These are phyloP conservation scores for Calonectria montana DNA, from an alignment of 2,329 filamentous ascomycete genomes.

Conservation along the genomic window DNA sequence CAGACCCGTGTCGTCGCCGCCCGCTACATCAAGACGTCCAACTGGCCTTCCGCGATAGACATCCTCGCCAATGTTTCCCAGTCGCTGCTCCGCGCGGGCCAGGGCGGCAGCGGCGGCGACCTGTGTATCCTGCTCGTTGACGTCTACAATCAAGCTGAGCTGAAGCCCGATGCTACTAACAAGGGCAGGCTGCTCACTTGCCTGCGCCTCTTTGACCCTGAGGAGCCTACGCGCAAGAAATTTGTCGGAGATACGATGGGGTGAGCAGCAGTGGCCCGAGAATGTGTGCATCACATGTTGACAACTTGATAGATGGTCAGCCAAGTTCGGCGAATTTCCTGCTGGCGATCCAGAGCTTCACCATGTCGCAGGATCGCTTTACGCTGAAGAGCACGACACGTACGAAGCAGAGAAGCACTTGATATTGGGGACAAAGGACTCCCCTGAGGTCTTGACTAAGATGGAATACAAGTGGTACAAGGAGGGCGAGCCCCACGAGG, in stretches of 20 bases:
- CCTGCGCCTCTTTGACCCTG: slow-evolving; percentile 80
- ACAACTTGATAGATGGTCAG: slow-evolving; percentile 72
- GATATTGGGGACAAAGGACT: slow-evolving; percentile 88
- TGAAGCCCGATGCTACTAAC: slow-evolving; percentile 78
- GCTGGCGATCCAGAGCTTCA: slow-evolving; percentile 95
- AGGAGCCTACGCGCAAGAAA: slow-evolving; percentile 92
- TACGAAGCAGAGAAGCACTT: slow-evolving; percentile 96
- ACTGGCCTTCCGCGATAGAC: slow-evolving; percentile 87
- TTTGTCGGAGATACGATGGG: slow-evolving; percentile 88
- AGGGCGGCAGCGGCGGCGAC: slow-evolving; percentile 93
- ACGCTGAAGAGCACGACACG: slow-evolving; percentile 91
- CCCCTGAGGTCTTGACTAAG: slow-evolving; percentile 80
- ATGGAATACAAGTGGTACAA: slow-evolving; percentile 96
- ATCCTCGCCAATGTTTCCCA: slow-evolving; percentile 87
- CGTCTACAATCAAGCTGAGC: slow-evolving; percentile 88
- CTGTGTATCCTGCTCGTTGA: slow-evolving; percentile 88
- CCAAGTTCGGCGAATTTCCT: slow-evolving; percentile 86
- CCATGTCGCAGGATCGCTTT: slow-evolving; percentile 88
- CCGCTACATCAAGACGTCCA: slow-evolving; percentile 89
- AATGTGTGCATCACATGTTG: slow-evolving; percentile 2
- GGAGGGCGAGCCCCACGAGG: slow-evolving; percentile 87
- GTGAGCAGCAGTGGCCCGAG: slow-evolving; percentile 59
- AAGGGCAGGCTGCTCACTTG: slow-evolving; percentile 83
- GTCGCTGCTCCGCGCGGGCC: slow-evolving; percentile 89
- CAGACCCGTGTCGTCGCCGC: slow-evolving; percentile 95